Evolutionary conservation across 148 eudicot species (phyloP), one percentile per base, ranked within the genome.

Genomic region (Camellia granthamiana): DNA sequence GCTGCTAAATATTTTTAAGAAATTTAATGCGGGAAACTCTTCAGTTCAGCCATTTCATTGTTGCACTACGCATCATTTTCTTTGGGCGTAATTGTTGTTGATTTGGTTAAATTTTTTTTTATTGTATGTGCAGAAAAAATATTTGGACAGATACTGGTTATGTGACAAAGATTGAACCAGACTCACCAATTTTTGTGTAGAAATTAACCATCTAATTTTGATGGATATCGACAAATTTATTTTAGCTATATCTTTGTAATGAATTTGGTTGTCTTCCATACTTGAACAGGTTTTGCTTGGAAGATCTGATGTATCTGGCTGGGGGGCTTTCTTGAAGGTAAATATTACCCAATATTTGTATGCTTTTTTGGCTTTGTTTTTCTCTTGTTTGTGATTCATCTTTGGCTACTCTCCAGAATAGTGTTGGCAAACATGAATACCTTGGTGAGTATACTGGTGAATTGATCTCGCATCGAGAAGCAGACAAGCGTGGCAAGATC

Each of bases 271-370:
- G 3, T 60, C 30, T 76, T 60, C 19, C 7, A 12, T 60, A 9
- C 78, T 75, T 79, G 74, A 67, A 51, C 90, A 97, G 99, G 99
- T 94, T 82, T 78, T 97, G 81, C 95, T 97, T 78, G 99, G 99
- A 81, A 88, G 93, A 83, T 97, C 99, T 66, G 98, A 97, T 77
- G 93, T 97, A 44, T 97, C 99, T 79, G 99, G 99, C 10, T 97
- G 99, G 99, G 99, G 99, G 74, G 99, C 99, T 81, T 97, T 97
- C 87, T 86, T 97, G 75, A 97, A 97, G 98, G 99, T 94, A 83
- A 30, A 79, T 58, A 74, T 23, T 66, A 18, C 46, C 23, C n/a
- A 56, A 10, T 44, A 79, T 21, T 72, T 72, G 0, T 65, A 46
- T 38, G 60, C 41, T 52, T 69, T 77, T 14, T 67, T 63, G 42